Percentiles rank a stretch among this genome's conserved stretches.
Conservation (phyloP, 371 early-diverging fungal species). For the Lichtheimia hyalospora region DNA sequence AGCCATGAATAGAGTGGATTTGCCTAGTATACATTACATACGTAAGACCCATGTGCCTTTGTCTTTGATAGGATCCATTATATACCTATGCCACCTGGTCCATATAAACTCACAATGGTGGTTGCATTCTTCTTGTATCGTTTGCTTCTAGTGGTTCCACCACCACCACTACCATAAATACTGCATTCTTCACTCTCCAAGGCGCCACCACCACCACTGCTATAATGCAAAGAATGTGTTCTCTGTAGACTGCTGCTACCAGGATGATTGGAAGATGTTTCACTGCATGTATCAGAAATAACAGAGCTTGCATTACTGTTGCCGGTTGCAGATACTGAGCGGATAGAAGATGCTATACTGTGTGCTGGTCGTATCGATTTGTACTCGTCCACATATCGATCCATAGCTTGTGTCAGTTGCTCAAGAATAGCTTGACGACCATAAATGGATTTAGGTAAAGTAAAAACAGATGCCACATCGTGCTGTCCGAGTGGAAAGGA, state of each 20-base stretch:
- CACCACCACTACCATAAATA: no score
- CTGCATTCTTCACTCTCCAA: no score
- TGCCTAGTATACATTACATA: constrained; percentile 8
- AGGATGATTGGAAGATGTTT: no score
- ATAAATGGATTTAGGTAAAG: constrained; percentile 39
- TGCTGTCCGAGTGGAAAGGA: constrained; percentile 37
- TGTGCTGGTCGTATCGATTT: constrained; percentile 11
- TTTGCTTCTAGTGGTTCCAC: no score
- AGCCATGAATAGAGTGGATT: constrained; percentile 37
- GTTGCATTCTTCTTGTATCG: neutral
- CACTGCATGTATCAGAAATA: neutral
- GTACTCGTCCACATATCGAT: constrained; percentile 31
- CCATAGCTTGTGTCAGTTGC: constrained; percentile 35
- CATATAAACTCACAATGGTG: constrained; percentile 29
- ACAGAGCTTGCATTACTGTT: neutral
- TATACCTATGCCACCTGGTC: constrained; percentile 35
- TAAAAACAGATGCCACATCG: constrained; percentile 46
- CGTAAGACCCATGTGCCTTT: no score
- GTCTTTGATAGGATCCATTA: no score
- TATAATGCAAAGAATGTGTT: no score
- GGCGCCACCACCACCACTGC: no score
- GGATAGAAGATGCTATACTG: constrained; percentile 18
- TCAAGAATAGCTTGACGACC: constrained; percentile 34
- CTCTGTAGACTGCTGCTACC: neutral
- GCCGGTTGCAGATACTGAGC: neutral